Evolutionary conservation across 2,329 filamentous ascomycete species (phyloP), one percentile per base, ranked within the genome.

Genomic region (Aspergillus novofumigatus): DNA sequence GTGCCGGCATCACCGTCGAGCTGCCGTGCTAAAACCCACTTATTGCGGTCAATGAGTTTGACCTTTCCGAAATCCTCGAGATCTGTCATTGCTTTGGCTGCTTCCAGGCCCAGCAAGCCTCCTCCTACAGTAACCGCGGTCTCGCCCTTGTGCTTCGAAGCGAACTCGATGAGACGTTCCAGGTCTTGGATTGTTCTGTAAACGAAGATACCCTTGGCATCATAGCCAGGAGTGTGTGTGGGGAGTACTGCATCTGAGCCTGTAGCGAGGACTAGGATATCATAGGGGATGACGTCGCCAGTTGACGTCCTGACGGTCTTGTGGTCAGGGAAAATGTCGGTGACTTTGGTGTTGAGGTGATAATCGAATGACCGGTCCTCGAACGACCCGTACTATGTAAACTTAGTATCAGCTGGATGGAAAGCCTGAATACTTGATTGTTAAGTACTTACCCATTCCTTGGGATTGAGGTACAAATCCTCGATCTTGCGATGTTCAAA

Each of bases 81-180:
- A 68, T 96, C 91, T 78, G 92, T 87, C 90, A 96, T 92, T 1
- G 92, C 92, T 67, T 96, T 94, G 35, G 91, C 92, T 2, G 92
- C 92, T 75, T 96, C 92, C 0, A 97, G 82, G 0, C 92, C 92
- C 0, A 96, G 80, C 25, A 97, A 74, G 0, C 92, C 92, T 53
- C 92, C 92, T 25, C 92, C 92, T 3, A 96, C 89, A 0, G 94
- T 91, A 4, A 86, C 83, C 0, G 89, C 91, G 2, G 83, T 83
- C 2, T 86, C 85, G 4, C 85, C 90, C 64, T 86, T 88, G 54
- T 85, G 83, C 10, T 79, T 77, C 1, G 84, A 80, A 0, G 90
- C 85, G 68, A 89, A 96, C 1, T 81, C 78, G 56, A 96, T 95
- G 3, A 96, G 81, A 47, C 81, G 83, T 68, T 92, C 81, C 38